Percentiles rank a stretch among this genome's conserved stretches.
Conservation (phyloP, 2,329 filamentous ascomycete species). For the Aureobasidium sp. region DNA sequence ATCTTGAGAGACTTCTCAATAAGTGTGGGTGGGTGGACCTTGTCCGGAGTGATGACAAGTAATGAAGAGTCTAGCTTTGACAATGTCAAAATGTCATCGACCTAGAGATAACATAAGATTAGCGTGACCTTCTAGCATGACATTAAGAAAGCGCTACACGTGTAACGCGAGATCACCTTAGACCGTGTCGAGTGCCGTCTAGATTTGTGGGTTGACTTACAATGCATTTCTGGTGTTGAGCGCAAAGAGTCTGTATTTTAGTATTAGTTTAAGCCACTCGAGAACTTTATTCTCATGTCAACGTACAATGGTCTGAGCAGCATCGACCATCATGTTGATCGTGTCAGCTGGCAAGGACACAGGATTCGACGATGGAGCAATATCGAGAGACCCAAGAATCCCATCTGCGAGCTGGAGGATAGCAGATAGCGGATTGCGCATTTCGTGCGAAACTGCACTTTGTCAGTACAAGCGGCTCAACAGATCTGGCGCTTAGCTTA, state of each 20-base stretch:
- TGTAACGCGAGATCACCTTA: too few relatives aligned
- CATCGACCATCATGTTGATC: constrained; percentile 15
- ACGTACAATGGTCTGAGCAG: constrained; percentile 19
- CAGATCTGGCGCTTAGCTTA: background rate
- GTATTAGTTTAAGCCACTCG: background rate
- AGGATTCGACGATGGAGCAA: constrained; percentile 14
- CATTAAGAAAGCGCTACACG: too few relatives aligned
- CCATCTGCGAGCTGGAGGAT: constrained; percentile 38
- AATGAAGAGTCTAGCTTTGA: constrained; percentile 27
- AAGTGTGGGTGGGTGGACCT: constrained; percentile 28
- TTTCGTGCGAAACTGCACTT: constrained; percentile 28
- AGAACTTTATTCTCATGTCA: too few relatives aligned
- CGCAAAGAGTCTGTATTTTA: background rate
- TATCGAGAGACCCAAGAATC: constrained; percentile 26
- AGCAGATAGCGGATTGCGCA: constrained; percentile 36
- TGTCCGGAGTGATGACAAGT: constrained; percentile 32
- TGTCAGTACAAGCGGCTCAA: background rate
- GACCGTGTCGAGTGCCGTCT: too few relatives aligned
- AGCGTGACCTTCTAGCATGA: background rate
- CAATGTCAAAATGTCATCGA: constrained; percentile 39
- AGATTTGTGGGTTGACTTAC: background rate
- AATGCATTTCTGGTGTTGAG: constrained; percentile 3
- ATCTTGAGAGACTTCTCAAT: constrained; percentile 28
- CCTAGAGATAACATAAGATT: constrained; percentile 12
- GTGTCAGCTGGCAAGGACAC: constrained; percentile 7